phyloP scores from a whole-genome alignment of 176 grass and related monocot species.

The Eragrostis nindensis region DNA sequence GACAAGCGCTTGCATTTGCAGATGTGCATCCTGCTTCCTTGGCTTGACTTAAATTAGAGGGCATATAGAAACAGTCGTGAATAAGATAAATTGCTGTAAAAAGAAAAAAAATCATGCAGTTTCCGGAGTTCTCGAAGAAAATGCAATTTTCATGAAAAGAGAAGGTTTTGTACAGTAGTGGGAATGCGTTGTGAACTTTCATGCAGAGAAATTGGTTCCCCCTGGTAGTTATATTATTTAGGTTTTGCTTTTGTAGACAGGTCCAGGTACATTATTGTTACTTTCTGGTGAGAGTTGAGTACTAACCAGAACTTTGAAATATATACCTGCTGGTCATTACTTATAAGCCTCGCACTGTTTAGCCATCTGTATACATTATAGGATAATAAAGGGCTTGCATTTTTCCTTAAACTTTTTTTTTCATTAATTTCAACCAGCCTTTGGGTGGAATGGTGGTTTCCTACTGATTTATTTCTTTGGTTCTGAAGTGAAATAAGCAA shows the following conservation, averaged over 20 bases:
- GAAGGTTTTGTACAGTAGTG: constrained; percentile 4
- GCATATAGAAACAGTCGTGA: neutral
- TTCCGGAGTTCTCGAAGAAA: neutral
- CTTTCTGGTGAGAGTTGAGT: constrained; percentile 24
- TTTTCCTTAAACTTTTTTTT: neutral
- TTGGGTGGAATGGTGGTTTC: constrained; percentile 10
- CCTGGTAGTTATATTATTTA: neutral
- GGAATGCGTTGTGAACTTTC: constrained; percentile 19
- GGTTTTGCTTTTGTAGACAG: constrained; percentile 30
- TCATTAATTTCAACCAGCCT: neutral
- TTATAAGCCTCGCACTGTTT: constrained; percentile 28
- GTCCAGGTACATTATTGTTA: neutral
- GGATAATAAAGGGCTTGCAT: neutral
- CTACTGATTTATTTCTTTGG: neutral
- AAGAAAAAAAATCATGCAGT: constrained; percentile 17
- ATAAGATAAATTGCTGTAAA: neutral
- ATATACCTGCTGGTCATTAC: constrained; percentile 16
- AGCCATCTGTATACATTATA: constrained; percentile 25
- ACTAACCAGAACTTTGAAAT: constrained; percentile 16
- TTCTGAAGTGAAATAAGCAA: constrained; percentile 11
- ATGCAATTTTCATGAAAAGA: constrained; percentile 19
- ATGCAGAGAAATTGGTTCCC: neutral
- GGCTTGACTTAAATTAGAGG: neutral
- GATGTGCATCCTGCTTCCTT: neutral
- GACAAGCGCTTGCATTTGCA: neutral